phyloP scores from a whole-genome alignment of 306 rosid genomes.

The Vicia faba region DNA sequence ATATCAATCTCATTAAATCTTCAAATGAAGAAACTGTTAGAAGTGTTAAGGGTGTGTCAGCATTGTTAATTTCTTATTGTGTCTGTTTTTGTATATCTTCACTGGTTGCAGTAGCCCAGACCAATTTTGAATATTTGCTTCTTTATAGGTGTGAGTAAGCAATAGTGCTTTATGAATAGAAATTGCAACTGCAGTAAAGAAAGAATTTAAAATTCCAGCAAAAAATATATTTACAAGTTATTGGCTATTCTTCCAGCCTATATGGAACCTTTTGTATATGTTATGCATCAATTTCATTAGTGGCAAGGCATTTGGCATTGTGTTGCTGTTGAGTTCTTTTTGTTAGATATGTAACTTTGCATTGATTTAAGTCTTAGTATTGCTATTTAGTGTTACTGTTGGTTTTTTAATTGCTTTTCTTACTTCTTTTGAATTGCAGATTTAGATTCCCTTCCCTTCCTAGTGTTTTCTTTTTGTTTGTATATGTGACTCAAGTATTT shows the following conservation, averaged over 20 bases:
- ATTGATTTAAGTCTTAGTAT: conserved; percentile 1
- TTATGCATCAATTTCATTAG: background rate
- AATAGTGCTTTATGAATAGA: background rate
- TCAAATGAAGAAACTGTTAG: conserved; percentile 20
- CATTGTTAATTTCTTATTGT: conserved; percentile 7
- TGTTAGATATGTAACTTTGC: conserved; percentile 11
- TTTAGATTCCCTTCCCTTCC: background rate
- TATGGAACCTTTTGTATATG: background rate
- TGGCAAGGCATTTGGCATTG: conserved; percentile 8
- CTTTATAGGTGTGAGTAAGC: background rate
- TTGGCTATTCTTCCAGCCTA: background rate
- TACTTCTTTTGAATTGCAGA: conserved; percentile 15
- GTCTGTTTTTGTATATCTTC: background rate
- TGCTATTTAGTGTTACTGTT: conserved; percentile 1
- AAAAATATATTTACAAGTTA: background rate
- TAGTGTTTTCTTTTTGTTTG: conserved; percentile 4
- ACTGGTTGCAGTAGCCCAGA: conserved; percentile 1
- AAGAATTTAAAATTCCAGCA: background rate
- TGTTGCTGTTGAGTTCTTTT: conserved; percentile 2
- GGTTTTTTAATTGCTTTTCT: background rate
- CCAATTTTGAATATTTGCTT: conserved; percentile 2
- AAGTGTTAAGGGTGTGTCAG: conserved; percentile 17
- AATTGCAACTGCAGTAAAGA: background rate
- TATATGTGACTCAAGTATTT: conserved; percentile 24
- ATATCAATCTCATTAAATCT: conserved; percentile 4